Evolutionary conservation across 345 rosid genomes (phyloP).

Genomic region (Tarenaya hassleriana): DNA sequence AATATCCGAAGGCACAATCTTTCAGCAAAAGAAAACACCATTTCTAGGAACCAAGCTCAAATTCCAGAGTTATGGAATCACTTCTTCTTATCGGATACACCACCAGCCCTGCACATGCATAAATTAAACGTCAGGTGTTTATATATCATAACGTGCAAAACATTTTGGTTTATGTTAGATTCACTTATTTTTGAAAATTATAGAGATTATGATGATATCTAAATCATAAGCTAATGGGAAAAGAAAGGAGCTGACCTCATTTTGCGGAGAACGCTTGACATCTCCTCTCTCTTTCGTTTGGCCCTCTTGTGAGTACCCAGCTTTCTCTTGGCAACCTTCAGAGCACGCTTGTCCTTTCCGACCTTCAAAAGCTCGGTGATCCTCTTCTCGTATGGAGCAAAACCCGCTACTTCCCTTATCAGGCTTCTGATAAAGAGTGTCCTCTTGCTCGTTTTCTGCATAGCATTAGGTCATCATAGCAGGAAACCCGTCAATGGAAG

Average conservation of each 20-base stretch:
- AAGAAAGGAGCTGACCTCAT: constrained; percentile 39
- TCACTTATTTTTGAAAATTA: not conserved
- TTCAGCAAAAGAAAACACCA: no score
- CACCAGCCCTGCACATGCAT: constrained; percentile 46
- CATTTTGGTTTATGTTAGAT: no score
- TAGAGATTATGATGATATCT: no score
- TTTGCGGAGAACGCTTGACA: constrained; percentile 76
- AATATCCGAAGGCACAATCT: no score
- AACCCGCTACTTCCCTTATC: constrained; percentile 88
- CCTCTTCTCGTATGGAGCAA: constrained; percentile 88
- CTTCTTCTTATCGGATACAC: constrained; percentile 58
- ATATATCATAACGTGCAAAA: no score
- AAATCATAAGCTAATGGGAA: no score
- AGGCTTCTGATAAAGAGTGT: constrained; percentile 59
- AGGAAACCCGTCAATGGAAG: not conserved
- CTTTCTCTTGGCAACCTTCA: constrained; percentile 84
- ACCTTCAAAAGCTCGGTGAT: constrained; percentile 85
- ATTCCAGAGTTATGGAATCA: no score
- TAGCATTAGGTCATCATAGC: no score
- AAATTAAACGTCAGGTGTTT: not conserved
- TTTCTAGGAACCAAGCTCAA: no score
- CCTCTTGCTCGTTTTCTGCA: constrained; percentile 80
- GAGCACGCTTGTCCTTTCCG: constrained; percentile 84
- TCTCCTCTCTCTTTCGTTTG: constrained; percentile 88
- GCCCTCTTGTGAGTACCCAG: constrained; percentile 92